These are phyloP conservation scores for Triticum turgidum DNA, from an alignment of 176 grass and related monocot genomes.

Conservation along the genomic window DNA sequence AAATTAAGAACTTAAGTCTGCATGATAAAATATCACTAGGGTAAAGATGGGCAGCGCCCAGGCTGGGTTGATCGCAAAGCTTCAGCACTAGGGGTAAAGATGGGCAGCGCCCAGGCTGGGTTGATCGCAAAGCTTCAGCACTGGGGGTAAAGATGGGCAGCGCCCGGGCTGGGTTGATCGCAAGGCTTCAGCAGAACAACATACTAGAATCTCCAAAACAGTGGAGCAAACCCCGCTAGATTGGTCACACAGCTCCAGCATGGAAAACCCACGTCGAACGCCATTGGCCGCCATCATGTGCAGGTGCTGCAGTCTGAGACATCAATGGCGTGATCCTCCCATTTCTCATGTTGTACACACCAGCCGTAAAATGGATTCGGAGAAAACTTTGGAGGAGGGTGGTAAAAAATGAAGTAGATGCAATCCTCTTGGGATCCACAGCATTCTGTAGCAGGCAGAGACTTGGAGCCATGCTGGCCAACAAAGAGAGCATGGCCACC, in stretches of 20 bases:
- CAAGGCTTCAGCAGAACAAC: not conserved
- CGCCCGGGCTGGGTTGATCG: not conserved
- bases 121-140: not conserved
- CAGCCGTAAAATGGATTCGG: not conserved
- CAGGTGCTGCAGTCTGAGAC: not conserved
- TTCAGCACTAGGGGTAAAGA: no score
- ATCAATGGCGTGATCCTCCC: not conserved
- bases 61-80: no score
- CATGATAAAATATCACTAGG: not conserved
- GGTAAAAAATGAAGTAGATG: not conserved
- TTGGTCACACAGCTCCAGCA: not conserved
- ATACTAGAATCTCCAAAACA: not conserved
- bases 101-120: not conserved
- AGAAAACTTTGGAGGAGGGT: not conserved
- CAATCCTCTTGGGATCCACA: not conserved
- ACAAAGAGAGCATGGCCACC: constrained; percentile 9
- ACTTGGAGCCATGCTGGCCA: constrained; percentile 1
- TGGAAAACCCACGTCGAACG: not conserved
- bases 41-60: not conserved
- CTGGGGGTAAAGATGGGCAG: no score
- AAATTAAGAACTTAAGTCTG: not conserved
- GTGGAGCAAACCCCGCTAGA: not conserved
- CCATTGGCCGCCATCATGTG: not conserved
- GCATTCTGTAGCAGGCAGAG: not conserved
- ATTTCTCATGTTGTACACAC: not conserved